These are phyloP conservation scores for Rhizopogon roseolus DNA, from an alignment of 768 basidiomycete species.

Conservation along the genomic window DNA sequence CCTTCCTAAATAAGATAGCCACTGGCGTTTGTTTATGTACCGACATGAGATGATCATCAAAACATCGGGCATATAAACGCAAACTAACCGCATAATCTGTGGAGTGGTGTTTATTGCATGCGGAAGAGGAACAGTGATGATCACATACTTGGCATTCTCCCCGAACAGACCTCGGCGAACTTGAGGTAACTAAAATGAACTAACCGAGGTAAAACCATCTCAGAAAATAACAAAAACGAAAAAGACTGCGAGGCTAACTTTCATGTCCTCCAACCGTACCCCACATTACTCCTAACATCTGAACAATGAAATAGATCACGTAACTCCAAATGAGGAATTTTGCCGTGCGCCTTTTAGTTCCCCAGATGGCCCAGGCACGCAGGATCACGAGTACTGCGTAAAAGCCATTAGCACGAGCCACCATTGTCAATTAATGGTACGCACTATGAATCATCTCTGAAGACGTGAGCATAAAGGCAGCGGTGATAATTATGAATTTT, in stretches of 20 bases:
- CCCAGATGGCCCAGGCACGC: slow-evolving; percentile 19
- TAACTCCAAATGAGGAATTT: slow-evolving; percentile 3
- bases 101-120: background rate
- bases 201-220: background rate
- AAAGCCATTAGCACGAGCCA: background rate
- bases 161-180: slow-evolving; percentile 9
- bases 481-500: background rate
- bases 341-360: slow-evolving; percentile 5
- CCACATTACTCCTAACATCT: background rate
- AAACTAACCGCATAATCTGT: background rate
- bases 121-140: background rate
- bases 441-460: slow-evolving; percentile 19
- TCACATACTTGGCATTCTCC: slow-evolving; percentile 8
- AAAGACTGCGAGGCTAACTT: background rate
- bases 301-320: background rate
- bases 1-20: slow-evolving; percentile 5
- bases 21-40: background rate
- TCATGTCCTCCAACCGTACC: background rate
- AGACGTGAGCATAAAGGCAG: slow-evolving; percentile 5
- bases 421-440: background rate
- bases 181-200: slow-evolving; percentile 5
- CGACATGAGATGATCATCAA: background rate
- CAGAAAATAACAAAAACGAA: background rate
- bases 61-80: background rate
- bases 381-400: slow-evolving; percentile 17